Evolutionary conservation across 1,139 yeast genomes (phyloP).

Genomic region (Hanseniaspora gamundiae): DNA sequence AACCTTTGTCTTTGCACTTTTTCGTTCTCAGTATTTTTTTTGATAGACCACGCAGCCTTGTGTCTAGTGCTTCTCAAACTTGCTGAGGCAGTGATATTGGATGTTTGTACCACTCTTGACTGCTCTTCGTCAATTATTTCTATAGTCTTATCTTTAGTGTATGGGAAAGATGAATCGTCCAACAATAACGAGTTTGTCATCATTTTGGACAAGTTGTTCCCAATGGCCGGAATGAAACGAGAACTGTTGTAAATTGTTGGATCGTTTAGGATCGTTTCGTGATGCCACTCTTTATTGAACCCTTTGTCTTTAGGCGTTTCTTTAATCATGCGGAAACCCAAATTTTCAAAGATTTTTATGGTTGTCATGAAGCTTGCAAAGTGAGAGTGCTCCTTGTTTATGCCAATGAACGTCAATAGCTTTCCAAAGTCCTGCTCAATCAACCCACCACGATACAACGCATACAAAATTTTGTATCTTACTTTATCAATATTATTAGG

Average conservation of each 20-base stretch:
- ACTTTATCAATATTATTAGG: slow-evolving; percentile 53
- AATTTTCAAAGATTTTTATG: slow-evolving; percentile 48
- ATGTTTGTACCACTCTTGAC: slow-evolving; percentile 24
- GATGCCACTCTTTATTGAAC: slow-evolving; percentile 38
- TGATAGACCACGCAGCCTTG: slow-evolving; percentile 68
- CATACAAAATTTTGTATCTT: slow-evolving; percentile 66
- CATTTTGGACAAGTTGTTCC: slow-evolving; percentile 39
- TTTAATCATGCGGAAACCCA: slow-evolving; percentile 62
- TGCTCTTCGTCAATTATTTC: slow-evolving; percentile 32
- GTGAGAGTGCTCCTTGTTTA: slow-evolving; percentile 40
- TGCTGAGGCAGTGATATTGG: slow-evolving; percentile 26
- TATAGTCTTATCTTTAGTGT: slow-evolving; percentile 61
- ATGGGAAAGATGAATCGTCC: slow-evolving; percentile 53
- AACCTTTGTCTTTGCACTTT: slow-evolving; percentile 47
- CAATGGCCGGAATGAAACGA: slow-evolving; percentile 62
- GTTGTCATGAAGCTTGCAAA: slow-evolving; percentile 37
- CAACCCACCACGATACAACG: slow-evolving; percentile 76
- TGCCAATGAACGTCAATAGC: slow-evolving; percentile 56
- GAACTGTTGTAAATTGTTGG: slow-evolving; percentile 65
- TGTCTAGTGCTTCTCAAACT: slow-evolving; percentile 64
- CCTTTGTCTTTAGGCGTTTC: slow-evolving; percentile 28
- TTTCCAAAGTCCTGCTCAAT: slow-evolving; percentile 63
- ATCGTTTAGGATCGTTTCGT: slow-evolving; percentile 40
- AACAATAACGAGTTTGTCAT: slow-evolving; percentile 26
- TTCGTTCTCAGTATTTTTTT: slow-evolving; percentile 31